phyloP scores from a whole-genome alignment of 1,139 yeast species.

The Pichia cactophila region DNA sequence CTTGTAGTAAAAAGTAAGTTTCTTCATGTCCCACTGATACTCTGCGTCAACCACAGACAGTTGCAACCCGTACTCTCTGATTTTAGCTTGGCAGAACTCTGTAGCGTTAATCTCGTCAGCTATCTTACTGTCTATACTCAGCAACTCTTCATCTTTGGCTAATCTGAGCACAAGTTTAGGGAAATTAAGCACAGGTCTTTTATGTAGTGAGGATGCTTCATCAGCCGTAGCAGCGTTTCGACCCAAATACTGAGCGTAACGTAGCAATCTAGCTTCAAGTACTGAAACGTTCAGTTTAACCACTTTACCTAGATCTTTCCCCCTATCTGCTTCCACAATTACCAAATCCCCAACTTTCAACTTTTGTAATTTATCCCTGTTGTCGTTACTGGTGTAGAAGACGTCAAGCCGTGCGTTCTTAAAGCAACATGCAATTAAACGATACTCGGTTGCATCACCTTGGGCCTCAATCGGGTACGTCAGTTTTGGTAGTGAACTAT shows the following conservation, averaged over 20 bases:
- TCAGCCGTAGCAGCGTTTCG: slow-evolving; percentile 45
- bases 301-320: slow-evolving; percentile 81
- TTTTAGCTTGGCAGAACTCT: slow-evolving; percentile 52
- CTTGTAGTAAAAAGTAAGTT: slow-evolving; percentile 81
- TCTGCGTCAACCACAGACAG: slow-evolving; percentile 53
- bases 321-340: slow-evolving; percentile 96
- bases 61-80: slow-evolving; percentile 33
- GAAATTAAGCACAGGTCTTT: slow-evolving; percentile 41
- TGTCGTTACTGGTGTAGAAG: slow-evolving; percentile 45
- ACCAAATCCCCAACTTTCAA: slow-evolving; percentile 71
- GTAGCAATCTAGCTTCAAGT: slow-evolving; percentile 51
- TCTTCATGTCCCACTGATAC: slow-evolving; percentile 91
- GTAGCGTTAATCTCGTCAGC: slow-evolving; percentile 72
- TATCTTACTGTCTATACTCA: slow-evolving; percentile 50
- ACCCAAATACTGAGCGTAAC: slow-evolving; percentile 48
- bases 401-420: slow-evolving; percentile 86
- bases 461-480: slow-evolving; percentile 19
- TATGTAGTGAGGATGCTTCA: slow-evolving; percentile 6
- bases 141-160: slow-evolving; percentile 56
- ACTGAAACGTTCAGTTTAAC: slow-evolving; percentile 57
- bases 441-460: slow-evolving; percentile 16
- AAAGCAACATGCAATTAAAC: slow-evolving; percentile 66
- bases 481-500: slow-evolving; percentile 24
- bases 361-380: slow-evolving; percentile 37
- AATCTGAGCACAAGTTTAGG: slow-evolving; percentile 73